Evolutionary conservation across 805 yeast species (phyloP).

Genomic region (Teunomyces funiuensis): DNA sequence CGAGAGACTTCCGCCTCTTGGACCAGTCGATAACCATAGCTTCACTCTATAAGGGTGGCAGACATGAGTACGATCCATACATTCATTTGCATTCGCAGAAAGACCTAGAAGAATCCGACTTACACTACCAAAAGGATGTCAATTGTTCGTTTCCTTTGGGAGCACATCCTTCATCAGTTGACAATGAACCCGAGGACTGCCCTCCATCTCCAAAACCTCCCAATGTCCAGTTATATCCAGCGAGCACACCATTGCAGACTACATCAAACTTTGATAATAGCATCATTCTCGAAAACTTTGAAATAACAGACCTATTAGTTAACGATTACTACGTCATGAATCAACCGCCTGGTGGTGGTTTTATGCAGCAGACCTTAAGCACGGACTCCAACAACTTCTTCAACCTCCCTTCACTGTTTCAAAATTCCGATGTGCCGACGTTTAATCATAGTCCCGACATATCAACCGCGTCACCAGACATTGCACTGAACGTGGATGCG

Average conservation of each 20-base stretch:
- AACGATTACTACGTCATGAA: slow-evolving; percentile 15
- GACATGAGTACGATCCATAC: slow-evolving; percentile 30
- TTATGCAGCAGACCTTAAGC: neutral
- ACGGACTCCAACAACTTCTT: slow-evolving; percentile 3
- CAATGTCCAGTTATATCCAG: neutral
- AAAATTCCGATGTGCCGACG: neutral
- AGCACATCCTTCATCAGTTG: slow-evolving; percentile 1
- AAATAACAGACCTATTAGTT: slow-evolving; percentile 25
- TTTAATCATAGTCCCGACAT: slow-evolving; percentile 1
- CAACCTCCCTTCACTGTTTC: slow-evolving; percentile 1
- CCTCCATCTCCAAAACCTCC: neutral
- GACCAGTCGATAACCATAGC: slow-evolving; percentile 47
- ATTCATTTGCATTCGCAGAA: slow-evolving; percentile 28
- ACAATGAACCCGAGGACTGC: neutral
- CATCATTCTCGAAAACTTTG: slow-evolving; percentile 22
- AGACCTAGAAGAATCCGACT: slow-evolving; percentile 34
- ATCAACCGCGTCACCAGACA: slow-evolving; percentile 1
- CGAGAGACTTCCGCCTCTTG: slow-evolving; percentile 21
- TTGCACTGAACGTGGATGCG: slow-evolving; percentile 17
- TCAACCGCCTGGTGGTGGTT: neutral
- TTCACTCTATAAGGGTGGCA: slow-evolving; percentile 37
- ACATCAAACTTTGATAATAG: slow-evolving; percentile 10
- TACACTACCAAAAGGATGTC: slow-evolving; percentile 25
- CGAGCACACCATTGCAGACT: neutral
- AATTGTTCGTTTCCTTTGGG: slow-evolving; percentile 13